Conservation (phyloP, 257 asterid genomes). For the Salvia splendens region DNA sequence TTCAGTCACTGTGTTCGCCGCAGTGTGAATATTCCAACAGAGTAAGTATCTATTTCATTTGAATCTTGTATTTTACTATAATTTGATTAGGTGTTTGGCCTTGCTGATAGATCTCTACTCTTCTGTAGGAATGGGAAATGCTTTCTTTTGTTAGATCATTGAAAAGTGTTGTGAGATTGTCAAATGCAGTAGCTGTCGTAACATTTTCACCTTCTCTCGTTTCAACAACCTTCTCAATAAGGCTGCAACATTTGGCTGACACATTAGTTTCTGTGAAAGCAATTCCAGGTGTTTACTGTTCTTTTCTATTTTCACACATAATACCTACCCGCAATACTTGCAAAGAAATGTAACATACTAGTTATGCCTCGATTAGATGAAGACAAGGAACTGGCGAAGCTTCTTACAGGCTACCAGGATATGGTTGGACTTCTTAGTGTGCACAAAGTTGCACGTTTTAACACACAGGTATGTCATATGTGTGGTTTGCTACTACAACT, state of each 20-base stretch:
- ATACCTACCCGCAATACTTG: background rate
- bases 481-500: conserved; percentile 23
- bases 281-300: conserved; percentile 62
- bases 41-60: conserved; percentile 41
- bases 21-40: conserved; percentile 76
- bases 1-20: conserved; percentile 90
- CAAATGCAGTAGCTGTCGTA: conserved; percentile 85
- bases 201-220: conserved; percentile 85
- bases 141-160: conserved; percentile 79
- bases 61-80: background rate
- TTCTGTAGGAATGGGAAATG: conserved; percentile 81
- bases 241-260: conserved; percentile 98
- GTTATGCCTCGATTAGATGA: conserved; percentile 60
- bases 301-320: conserved; percentile 8
- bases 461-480: conserved; percentile 65
- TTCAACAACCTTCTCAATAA: conserved; percentile 63
- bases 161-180: conserved; percentile 63
- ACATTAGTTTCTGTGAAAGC: conserved; percentile 84
- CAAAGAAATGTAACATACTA: conserved; percentile 17
- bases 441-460: conserved; percentile 87
- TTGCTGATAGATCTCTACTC: conserved; percentile 19
- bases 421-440: conserved; percentile 93
- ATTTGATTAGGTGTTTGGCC: background rate
- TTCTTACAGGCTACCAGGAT: conserved; percentile 92
- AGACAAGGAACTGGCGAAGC: conserved; percentile 92